Evolutionary conservation across 192 early-diverging fungal species (phyloP).

Genomic region (Coemansia sp.): DNA sequence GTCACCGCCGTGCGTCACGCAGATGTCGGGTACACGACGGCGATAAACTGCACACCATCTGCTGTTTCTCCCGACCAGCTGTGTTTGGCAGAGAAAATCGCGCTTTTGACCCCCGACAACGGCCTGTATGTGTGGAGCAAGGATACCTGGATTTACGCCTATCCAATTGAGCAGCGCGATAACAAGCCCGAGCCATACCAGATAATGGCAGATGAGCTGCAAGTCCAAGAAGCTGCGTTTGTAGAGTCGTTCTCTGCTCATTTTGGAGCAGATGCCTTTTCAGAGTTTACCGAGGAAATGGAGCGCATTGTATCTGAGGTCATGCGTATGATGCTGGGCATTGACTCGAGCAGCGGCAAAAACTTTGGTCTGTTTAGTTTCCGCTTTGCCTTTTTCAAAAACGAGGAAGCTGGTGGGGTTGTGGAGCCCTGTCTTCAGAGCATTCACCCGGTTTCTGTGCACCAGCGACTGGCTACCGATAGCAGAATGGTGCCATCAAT

Average conservation of each 20-base stretch:
- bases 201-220: slow-evolving; percentile 16
- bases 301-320: slow-evolving; percentile 16
- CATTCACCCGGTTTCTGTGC: slow-evolving; percentile 22
- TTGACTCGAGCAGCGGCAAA: slow-evolving; percentile 30
- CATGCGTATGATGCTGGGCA: slow-evolving; percentile 29
- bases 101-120: slow-evolving; percentile 38
- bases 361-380: slow-evolving; percentile 50
- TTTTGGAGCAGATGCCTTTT: slow-evolving; percentile 13
- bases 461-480: slow-evolving; percentile 16
- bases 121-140: slow-evolving; percentile 36
- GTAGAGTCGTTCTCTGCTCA: slow-evolving; percentile 12
- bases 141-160: slow-evolving; percentile 11
- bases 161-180: slow-evolving; percentile 10
- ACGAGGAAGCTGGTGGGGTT: slow-evolving; percentile 1
- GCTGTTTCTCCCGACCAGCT: slow-evolving; percentile 22
- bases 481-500: slow-evolving; percentile 14
- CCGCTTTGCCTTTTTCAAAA: slow-evolving; percentile 24
- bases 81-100: slow-evolving; percentile 25
- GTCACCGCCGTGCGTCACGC: slow-evolving; percentile 40
- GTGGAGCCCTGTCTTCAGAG: slow-evolving; percentile 26
- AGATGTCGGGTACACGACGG: slow-evolving; percentile 50
- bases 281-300: slow-evolving; percentile 5
- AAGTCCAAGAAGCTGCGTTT: slow-evolving; percentile 26
- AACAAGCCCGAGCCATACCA: slow-evolving; percentile 39
- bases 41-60: slow-evolving; percentile 31